These are phyloP conservation scores for Trypanosoma congolense DNA, from an alignment of 208 protist genomes.

Conservation along the genomic window DNA sequence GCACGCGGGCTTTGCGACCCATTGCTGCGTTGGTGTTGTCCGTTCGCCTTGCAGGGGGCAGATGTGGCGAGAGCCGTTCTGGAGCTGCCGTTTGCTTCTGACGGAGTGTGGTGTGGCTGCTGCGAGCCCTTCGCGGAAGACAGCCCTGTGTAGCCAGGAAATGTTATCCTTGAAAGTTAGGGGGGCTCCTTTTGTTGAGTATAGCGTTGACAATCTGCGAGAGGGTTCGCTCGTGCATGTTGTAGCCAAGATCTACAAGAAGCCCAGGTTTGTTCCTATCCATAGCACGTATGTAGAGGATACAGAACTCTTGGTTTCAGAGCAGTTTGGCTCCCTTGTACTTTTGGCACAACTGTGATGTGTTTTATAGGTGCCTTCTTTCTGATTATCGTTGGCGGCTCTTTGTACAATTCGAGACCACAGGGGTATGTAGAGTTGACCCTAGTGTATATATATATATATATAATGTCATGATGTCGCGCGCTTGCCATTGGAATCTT, in stretches of 20 bases:
- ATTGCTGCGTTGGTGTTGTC: conserved; percentile 79
- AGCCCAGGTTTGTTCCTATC: conserved; percentile 63
- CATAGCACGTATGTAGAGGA: conserved; percentile 72
- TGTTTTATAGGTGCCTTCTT: background rate
- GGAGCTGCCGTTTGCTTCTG: conserved; percentile 71
- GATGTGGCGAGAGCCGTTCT: conserved; percentile 55
- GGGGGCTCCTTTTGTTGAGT: conserved; percentile 43
- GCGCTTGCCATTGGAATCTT: too few species aligned
- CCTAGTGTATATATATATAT: too few species aligned
- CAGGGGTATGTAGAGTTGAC: too few species aligned
- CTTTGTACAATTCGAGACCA: too few species aligned
- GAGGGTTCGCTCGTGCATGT: conserved; percentile 77
- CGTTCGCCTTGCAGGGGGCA: conserved; percentile 52
- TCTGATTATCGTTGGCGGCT: too few species aligned
- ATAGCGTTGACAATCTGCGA: conserved; percentile 43
- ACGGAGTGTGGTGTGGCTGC: conserved; percentile 56
- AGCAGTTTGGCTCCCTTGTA: conserved; percentile 68
- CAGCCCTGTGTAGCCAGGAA: conserved; percentile 34
- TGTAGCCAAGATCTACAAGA: conserved; percentile 70
- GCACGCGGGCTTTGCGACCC: conserved; percentile 18
- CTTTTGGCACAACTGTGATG: conserved; percentile 28
- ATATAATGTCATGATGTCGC: too few species aligned
- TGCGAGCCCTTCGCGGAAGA: conserved; percentile 5
- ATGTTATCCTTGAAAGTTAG: conserved; percentile 47
- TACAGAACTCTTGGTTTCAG: conserved; percentile 72